Evolutionary conservation across 768 basidiomycete genomes (phyloP), one percentile per base, ranked within the genome.

Genomic region (Daedalea quercina): DNA sequence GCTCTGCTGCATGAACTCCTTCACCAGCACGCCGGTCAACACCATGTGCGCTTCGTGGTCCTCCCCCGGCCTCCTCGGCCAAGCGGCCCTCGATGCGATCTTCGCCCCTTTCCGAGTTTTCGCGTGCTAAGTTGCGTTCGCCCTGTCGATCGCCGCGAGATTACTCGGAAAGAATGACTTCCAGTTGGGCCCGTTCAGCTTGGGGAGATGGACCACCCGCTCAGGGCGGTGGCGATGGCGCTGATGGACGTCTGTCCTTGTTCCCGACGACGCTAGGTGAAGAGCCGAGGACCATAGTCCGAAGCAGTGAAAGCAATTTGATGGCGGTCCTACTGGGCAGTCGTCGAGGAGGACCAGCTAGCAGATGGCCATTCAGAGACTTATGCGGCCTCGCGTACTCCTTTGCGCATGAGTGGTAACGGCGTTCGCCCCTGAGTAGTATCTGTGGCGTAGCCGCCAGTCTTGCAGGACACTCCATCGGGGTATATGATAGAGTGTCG

Each of bases 261-360:
- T 89, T 87, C 73, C 87, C 84, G 11, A 64, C 76, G 11, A 74
- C 72, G 28, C n/a, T n/a, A n/a, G n/a, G n/a, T n/a, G n/a, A n/a
- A n/a, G n/a, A n/a, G n/a, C n/a, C n/a, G n/a, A n/a, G n/a, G n/a
- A n/a, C n/a, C n/a, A n/a, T n/a, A n/a, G n/a, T n/a, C n/a, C n/a
- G n/a, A n/a, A n/a, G n/a, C n/a, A n/a, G n/a, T n/a, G n/a, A n/a
- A n/a, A n/a, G n/a, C n/a, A n/a, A n/a, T n/a, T n/a, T n/a, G n/a
- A n/a, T n/a, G n/a, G n/a, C n/a, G n/a, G n/a, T n/a, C n/a, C n/a
- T n/a, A n/a, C n/a, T n/a, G n/a, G n/a, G n/a, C n/a, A n/a, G n/a
- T n/a, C n/a, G n/a, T n/a, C n/a, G n/a, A n/a, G n/a, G n/a, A n/a
- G n/a, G n/a, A n/a, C n/a, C n/a, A n/a, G n/a, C n/a, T n/a, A n/a